Base-by-base conservation (phyloP, 2,329 filamentous ascomycete genomes). In the Raffaelea ambrosiae region DNA sequence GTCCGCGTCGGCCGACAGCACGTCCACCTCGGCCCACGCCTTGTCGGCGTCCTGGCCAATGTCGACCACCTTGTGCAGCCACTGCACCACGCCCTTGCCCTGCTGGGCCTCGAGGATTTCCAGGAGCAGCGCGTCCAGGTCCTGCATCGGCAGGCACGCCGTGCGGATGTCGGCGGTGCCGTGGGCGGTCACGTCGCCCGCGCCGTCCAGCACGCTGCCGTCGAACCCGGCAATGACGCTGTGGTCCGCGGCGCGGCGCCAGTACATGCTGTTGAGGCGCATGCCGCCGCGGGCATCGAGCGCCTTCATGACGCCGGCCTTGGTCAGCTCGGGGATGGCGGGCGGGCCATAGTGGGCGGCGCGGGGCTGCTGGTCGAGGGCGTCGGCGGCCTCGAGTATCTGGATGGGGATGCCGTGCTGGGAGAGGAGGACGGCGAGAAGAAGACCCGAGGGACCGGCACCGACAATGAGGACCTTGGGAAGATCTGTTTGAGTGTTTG, bases 331-430 rank as follows among this genome's bases (percentile, higher is more conserved):
- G 36, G 73, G 73, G 40, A 79, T 71, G 2, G 77, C 78, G 1
- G 77, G 70, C 0, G 75, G 68, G 3, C 74, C 76, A 58, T 82
- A 83, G 60, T 82, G 77, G 3, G 79, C 76, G 14, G 80, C 80
- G 23, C 80, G 76, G 0, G 80, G 80, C 49, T 77, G 76, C 49
- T 73, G 66, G 63, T 81, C 76, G 41, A 83, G 67, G 47, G 72
- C 65, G 22, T 67, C 59, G 2, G 72, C 68, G 3, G 72, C 72
- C 55, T 84, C 80, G 46, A 83, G 65, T 20, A 81, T 66, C 21
- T 71, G 71, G 40, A 76, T 71, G 26, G 67, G 62, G 50, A 81
- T 75, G 40, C 69, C 67, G 46, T 73, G 67, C 54, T 73, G 70
- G 19, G 74, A 67, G 7, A 81, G 69, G 3, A 80, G 66, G 3